Evolutionary conservation across 1,284 basidiomycete genomes (phyloP).

Genomic region (Trametes versicolor): DNA sequence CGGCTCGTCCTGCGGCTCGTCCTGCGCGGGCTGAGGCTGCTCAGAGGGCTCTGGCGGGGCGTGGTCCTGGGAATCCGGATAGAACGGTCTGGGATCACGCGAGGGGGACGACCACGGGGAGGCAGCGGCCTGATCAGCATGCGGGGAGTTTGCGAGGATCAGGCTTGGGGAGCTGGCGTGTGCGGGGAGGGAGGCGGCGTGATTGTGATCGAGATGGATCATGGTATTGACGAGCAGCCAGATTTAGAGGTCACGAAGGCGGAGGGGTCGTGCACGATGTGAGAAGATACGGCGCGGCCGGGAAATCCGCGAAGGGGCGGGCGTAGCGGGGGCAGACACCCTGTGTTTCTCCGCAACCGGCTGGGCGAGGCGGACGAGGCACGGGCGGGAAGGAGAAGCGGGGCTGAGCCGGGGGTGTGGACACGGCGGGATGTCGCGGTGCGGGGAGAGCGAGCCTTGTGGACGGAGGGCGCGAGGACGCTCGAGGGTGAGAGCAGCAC

Average conservation of each 20-base stretch:
- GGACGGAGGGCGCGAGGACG: no score
- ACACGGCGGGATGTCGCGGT: not conserved
- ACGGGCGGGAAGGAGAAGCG: conserved; percentile 7
- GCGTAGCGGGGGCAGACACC: conserved; percentile 21
- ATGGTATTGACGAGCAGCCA: conserved; percentile 47
- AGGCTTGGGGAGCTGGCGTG: conserved; percentile 53
- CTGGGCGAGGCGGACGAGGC: conserved; percentile 13
- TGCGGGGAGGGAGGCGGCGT: conserved; percentile 51
- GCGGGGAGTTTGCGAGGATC: conserved; percentile 53
- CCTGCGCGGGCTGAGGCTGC: conserved; percentile 35
- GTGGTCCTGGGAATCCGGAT: conserved; percentile 44
- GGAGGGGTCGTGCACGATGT: conserved; percentile 32
- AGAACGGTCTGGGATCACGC: conserved; percentile 45
- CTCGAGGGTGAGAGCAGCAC: conserved; percentile 1
- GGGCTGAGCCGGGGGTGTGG: conserved; percentile 22
- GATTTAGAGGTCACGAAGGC: conserved; percentile 40
- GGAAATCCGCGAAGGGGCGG: conserved; percentile 30
- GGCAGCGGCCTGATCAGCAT: conserved; percentile 47
- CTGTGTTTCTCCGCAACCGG: conserved; percentile 10
- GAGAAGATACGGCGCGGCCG: conserved; percentile 39
- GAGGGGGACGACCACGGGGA: conserved; percentile 53
- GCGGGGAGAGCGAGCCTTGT: conserved; percentile 15
- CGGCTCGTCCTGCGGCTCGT: conserved; percentile 38
- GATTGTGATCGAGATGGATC: conserved; percentile 71
- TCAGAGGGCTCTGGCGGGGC: conserved; percentile 40